A percentile compares a stretch with the other conserved stretches of the same genome.
Conservation (phyloP, 805 yeast species). For the Myxozyma melibiosi region DNA sequence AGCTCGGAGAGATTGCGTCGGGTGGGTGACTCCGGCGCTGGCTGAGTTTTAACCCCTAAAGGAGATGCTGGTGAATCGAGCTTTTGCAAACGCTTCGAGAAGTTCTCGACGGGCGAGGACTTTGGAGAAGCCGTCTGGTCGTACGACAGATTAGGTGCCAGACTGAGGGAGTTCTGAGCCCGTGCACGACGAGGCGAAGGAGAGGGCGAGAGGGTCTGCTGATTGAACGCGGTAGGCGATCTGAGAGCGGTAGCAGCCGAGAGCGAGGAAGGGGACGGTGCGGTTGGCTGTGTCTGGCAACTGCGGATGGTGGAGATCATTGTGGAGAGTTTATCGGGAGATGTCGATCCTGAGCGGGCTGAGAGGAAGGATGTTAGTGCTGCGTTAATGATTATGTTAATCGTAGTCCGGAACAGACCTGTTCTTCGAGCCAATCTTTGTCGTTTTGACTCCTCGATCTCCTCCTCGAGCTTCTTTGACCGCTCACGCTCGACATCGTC, state of each 20-base stretch:
- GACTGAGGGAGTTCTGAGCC: not conserved
- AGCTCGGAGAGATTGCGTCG: too few relatives aligned
- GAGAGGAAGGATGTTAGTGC: not conserved
- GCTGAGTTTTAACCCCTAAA: too few relatives aligned
- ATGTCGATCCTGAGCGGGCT: slow-evolving; percentile 17
- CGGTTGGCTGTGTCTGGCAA: not conserved
- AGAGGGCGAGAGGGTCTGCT: not conserved
- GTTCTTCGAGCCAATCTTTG: slow-evolving; percentile 24
- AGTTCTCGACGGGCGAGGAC: not conserved
- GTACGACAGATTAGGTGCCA: not conserved
- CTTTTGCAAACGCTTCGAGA: too few relatives aligned
- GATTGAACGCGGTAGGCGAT: too few relatives aligned
- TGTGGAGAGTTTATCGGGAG: not conserved
- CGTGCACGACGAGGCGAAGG: not conserved
- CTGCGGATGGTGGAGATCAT: not conserved
- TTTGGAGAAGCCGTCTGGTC: not conserved
- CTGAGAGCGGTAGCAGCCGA: too few relatives aligned
- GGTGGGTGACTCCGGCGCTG: too few relatives aligned
- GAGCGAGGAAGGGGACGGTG: not conserved
- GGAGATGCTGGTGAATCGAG: too few relatives aligned
- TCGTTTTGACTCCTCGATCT: slow-evolving; percentile 24
- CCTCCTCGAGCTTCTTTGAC: slow-evolving; percentile 17
- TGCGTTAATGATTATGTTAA: not conserved
- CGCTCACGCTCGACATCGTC: slow-evolving; percentile 13
- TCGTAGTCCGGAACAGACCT: slow-evolving; percentile 6